phyloP scores from a whole-genome alignment of 345 rosid species.

The Barbarea vulgaris region DNA sequence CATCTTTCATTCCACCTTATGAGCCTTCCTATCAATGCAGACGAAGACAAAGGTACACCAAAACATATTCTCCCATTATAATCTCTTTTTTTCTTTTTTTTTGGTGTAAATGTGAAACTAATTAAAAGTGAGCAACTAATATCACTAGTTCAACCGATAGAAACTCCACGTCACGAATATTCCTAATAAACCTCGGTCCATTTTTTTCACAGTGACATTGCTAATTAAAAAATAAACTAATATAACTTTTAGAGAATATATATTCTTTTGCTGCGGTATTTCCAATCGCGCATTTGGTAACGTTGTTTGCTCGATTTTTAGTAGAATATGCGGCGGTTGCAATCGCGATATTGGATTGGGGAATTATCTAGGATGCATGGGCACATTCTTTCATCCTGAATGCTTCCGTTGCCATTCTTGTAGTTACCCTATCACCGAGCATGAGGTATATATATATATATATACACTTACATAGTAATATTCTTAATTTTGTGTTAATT shows the following conservation, averaged over 20 bases:
- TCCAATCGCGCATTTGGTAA: not conserved
- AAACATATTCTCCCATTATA: not conserved
- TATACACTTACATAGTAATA: not conserved
- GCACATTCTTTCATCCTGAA: conserved; percentile 78
- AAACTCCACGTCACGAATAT: not conserved
- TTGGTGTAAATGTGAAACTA: not conserved
- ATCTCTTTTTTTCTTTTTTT: not conserved
- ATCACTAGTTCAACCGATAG: not conserved
- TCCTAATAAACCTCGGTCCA: not conserved
- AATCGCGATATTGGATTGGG: conserved; percentile 61
- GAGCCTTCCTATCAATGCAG: conserved; percentile 52
- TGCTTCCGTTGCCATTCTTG: conserved; percentile 86
- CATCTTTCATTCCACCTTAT: conserved; percentile 56
- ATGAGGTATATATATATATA: conserved; percentile 53
- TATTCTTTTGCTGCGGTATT: not conserved
- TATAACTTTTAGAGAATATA: not conserved
- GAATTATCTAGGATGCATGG: conserved; percentile 87
- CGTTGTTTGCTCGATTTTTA: conserved; percentile 6
- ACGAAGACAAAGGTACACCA: conserved; percentile 52
- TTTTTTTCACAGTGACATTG: not conserved
- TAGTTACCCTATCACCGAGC: conserved; percentile 69
- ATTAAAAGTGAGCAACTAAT: not conserved
- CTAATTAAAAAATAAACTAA: not conserved
- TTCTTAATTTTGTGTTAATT: conserved; percentile 18
- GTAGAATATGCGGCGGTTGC: conserved; percentile 85